A percentile compares a stretch with the other conserved stretches of the same genome.
Evolutionary conservation across 345 rosid genomes (phyloP).

Genomic region (Eucalyptus caleyi): DNA sequence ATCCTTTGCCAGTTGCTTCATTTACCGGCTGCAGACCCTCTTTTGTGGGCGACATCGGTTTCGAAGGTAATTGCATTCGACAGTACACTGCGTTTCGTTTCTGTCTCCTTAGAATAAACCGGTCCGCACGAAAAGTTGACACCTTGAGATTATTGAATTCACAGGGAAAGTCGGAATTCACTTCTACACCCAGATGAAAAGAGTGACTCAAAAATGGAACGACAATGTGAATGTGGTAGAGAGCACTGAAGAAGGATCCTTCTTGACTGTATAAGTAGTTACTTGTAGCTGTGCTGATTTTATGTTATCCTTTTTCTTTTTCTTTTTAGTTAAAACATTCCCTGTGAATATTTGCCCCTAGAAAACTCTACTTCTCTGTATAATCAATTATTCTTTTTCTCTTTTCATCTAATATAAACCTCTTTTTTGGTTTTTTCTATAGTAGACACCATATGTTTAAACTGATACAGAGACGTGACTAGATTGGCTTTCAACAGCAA

Average conservation of each 20-base stretch:
- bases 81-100: not conserved
- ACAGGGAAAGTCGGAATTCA: slow-evolving; percentile 40
- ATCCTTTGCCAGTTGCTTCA: slow-evolving; percentile 28
- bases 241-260: not conserved
- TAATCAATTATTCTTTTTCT: not conserved
- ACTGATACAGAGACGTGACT: not conserved
- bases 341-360: not conserved
- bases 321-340: not conserved
- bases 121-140: not conserved
- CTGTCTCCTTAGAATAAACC: not conserved
- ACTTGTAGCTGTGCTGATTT: not conserved
- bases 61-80: slow-evolving; percentile 21
- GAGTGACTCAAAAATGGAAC: slow-evolving; percentile 43
- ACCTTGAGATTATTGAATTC: not conserved
- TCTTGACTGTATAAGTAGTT: not conserved
- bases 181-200: slow-evolving; percentile 46
- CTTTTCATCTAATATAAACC: not conserved
- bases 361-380: not conserved
- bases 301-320: not conserved
- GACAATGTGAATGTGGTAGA: slow-evolving; percentile 3
- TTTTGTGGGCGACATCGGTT: slow-evolving; percentile 29
- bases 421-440: not conserved
- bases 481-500: not conserved
- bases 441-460: not conserved
- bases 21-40: slow-evolving; percentile 28